Base-by-base conservation (phyloP, 805 yeast genomes). In the Saccharomycopsis amapae region DNA sequence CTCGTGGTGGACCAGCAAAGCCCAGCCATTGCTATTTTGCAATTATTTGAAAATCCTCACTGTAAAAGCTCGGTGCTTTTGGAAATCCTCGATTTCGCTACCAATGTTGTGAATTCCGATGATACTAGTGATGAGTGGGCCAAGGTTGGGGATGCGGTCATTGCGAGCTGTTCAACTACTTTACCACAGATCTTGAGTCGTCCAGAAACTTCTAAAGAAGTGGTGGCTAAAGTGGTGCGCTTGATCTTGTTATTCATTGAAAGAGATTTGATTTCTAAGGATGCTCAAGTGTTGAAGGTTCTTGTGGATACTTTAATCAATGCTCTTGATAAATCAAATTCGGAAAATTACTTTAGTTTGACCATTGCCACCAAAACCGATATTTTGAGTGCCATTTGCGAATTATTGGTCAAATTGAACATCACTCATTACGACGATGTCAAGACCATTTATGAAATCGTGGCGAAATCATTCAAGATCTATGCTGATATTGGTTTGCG, bases 21-120 rank as follows among this genome's bases (percentile, higher is more conserved):
- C 1, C 75, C 87, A 5, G 69, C 75, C 0, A 59, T 55, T 12
- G 78, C 88, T 2, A 59, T 87, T 30, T 65, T 83, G 54, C 63
- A 71, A 2, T 64, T 83, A 7, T 56, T 88, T 40, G 63, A 68
- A 1, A 74, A 76, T 54, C 59, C 63, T 1, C 69, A 74, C 46
- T 80, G 83, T 2, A 89, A 88, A 57, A 86, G 79, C 33, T 49
- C 78, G 1, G 96, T 87, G 2, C 56, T 81, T 13, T 55, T 64
- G 2, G 61, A 66, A n/a, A 73, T 80, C 7, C 60, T 84, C 38
- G 75, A 73, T 28, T 82, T 82, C 54, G 66, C 2, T 63, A 62
- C n/a, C 63, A 68, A 26, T 58, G 68, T n/a, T 55, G 26, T 6
- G 32, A 20, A 17, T 2, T 12, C 28, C 3, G 13, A 20, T 12